Percentiles rank a stretch among this genome's conserved stretches.
phyloP scores from a whole-genome alignment of 257 asterid species.

The Gentiana dahurica region DNA sequence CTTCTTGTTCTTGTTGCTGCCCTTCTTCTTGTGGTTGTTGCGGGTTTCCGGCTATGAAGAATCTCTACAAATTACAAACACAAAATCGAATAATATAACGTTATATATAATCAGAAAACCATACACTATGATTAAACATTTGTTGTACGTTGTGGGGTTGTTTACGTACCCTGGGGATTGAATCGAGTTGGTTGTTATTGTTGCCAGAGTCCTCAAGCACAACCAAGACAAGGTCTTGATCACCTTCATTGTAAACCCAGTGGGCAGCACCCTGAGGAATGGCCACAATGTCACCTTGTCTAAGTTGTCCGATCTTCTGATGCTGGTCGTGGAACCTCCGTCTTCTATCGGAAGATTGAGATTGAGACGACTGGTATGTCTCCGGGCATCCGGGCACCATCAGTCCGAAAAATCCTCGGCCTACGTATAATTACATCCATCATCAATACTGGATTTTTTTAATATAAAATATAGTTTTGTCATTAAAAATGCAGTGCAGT shows the following conservation, averaged over 20 bases:
- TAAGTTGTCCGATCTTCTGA: conserved; percentile 31
- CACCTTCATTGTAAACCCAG: conserved; percentile 57
- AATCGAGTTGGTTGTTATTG: conserved; percentile 53
- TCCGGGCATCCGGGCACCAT: conserved; percentile 62
- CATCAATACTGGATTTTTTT: too few relatives aligned
- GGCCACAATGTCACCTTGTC: conserved; percentile 43
- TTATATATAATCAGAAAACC: too few relatives aligned
- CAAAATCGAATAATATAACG: too few relatives aligned
- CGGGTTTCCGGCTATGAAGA: conserved; percentile 58
- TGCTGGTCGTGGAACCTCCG: conserved; percentile 32
- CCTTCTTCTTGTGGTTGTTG: conserved; percentile 8
- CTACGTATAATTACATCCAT: conserved; percentile 13
- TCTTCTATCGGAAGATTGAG: conserved; percentile 8
- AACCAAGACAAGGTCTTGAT: conserved; percentile 33
- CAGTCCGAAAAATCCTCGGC: conserved; percentile 35
- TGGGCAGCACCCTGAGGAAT: conserved; percentile 49
- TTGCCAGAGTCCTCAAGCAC: conserved; percentile 30
- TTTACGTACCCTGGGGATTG: conserved; percentile 34
- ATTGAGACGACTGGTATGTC: conserved; percentile 45
- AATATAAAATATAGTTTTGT: too few relatives aligned
- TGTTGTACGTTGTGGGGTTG: too few relatives aligned
- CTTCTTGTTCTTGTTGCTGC: background rate
- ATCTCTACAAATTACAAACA: conserved; percentile 19
- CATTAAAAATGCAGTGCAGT: too few relatives aligned
- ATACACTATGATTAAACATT: too few relatives aligned